Evolutionary conservation across 2,329 filamentous ascomycete species (phyloP), one percentile per base, ranked within the genome.

Genomic region (Penicillium freii): DNA sequence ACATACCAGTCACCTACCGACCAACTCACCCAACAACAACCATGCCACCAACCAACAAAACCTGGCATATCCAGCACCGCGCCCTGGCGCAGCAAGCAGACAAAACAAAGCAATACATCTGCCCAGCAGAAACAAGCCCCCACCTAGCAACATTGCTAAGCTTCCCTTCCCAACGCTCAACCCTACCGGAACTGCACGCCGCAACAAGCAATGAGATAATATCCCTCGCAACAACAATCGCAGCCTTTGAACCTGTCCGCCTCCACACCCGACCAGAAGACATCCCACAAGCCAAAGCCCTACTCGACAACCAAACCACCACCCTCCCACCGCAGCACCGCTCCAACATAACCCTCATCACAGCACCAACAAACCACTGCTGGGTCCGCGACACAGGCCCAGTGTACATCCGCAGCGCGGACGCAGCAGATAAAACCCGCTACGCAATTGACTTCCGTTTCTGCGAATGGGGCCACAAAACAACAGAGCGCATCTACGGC

Each of bases 321-420:
- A 23, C 36, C 1, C 40, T 8, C 8, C 10, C 19, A 5, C 13
- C 34, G 1, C 6, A 21, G 0, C 49, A 61, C n/a, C 40, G 53
- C 17, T 31, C 45, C 6, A 62, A 62, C 15, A 64, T 69, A 46
- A 56, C 39, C 7, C 56, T 71, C 3, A 58, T 64, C 23, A 27
- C 60, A 2, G 55, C 53, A 6, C 54, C 62, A 29, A 66, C 62
- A 9, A 69, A 70, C 52, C 67, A 71, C 50, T 54, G 63, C 62
- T 71, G 69, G 69, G 64, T 71, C 40, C 69, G 69, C 29, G 69
- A 71, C 49, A 70, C 66, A 7, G 69, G 69, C 0, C 69, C 69
- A 9, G 67, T 71, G 11, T 71, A 69, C 46, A 57, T 65, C 34
- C 65, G 56, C 25, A 54, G 54, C 19, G 54, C 45, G 2, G 51